Evolutionary conservation across 805 yeast genomes (phyloP), one percentile per base, ranked within the genome.

Genomic region (Clavispora vitiphila): DNA sequence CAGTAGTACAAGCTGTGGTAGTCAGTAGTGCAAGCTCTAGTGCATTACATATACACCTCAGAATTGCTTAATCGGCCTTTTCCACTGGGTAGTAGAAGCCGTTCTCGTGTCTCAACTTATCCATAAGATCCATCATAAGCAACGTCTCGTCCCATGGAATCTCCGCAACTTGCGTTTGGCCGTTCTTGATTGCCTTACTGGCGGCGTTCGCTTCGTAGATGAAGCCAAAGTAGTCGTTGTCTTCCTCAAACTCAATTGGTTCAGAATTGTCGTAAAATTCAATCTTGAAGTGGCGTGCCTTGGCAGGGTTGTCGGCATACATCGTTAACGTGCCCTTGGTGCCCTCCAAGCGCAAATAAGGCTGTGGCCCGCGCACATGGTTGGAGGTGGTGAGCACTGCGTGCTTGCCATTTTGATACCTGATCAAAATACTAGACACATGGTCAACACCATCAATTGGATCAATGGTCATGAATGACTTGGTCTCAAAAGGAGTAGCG

Each of bases 161-260:
- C 3, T 55, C 35, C 15, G 50, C 56, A 44, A 68, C 66, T 46
- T 68, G 64, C 12, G 55, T 50, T 40, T 58, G 62, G 10, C 77
- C 77, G 12, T 55, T 59, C 5, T 53, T 40, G 31, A 78, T 60
- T 40, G 70, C 75, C 36, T 64, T 56, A 3, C 78, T 81, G 23
- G 69, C 71, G 4, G 75, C 79, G 49, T 76, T 72, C 1, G 81
- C 81, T 58, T 78, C 83, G 55, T 71, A 72, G 49, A 72, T 73
- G 54, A 77, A 72, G 0, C 84, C 84, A 37, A 61, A 55, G 35
- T 65, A 71, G 3, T 67, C 69, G 8, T 63, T 56, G 19, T 61
- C 56, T 40, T 66, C 70, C 30, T 62, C 56, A 41, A 57, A 57
- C 19, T 56, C 67, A 26, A 58, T 48, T 1, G 55, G 46, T 22